Percentiles rank a stretch among this genome's conserved stretches.
Conservation (phyloP, 495 filamentous ascomycete species). For the Penicillium waksmanii region DNA sequence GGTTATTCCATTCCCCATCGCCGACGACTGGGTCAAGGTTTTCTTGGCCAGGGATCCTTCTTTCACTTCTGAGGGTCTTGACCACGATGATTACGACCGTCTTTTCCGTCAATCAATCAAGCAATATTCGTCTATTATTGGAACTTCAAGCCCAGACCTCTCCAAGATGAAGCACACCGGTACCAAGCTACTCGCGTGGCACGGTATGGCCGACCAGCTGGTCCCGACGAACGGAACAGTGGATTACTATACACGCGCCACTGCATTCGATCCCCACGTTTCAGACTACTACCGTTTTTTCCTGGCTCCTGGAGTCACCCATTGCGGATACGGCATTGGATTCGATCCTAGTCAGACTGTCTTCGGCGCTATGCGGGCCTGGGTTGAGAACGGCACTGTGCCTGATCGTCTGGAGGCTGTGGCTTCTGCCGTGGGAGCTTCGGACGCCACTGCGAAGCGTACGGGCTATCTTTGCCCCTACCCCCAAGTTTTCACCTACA, state of each 20-base stretch:
- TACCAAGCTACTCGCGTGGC: constrained; percentile 50
- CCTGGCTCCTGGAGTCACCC: constrained; percentile 15
- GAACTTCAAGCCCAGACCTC: constrained; percentile 40
- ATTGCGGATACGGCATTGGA: constrained; percentile 15
- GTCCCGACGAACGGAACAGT: constrained; percentile 23
- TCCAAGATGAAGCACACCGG: constrained; percentile 32
- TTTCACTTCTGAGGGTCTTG: constrained; percentile 38
- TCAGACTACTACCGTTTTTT: constrained; percentile 29
- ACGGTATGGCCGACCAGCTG: constrained; percentile 32
- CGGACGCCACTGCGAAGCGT: constrained; percentile 10
- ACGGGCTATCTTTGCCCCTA: constrained; percentile 15
- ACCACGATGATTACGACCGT: constrained; percentile 23
- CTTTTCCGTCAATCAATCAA: constrained; percentile 11
- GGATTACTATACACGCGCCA: constrained; percentile 14
- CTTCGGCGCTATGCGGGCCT: constrained; percentile 13
- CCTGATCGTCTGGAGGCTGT: constrained; percentile 12
- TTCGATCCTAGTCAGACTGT: constrained; percentile 19
- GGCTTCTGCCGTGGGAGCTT: constrained; percentile 8
- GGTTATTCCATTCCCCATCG: constrained; percentile 17
- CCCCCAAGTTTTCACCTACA: constrained; percentile 15
- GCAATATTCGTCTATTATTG: constrained; percentile 30
- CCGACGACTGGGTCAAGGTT: constrained; percentile 40
- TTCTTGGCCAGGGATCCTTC: constrained; percentile 44
- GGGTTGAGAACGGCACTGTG: constrained; percentile 19
- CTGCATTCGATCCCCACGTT: not conserved